Evolutionary conservation across 2,329 filamentous ascomycete genomes (phyloP), one percentile per base, ranked within the genome.

Genomic region (Epichloe gansuensis): DNA sequence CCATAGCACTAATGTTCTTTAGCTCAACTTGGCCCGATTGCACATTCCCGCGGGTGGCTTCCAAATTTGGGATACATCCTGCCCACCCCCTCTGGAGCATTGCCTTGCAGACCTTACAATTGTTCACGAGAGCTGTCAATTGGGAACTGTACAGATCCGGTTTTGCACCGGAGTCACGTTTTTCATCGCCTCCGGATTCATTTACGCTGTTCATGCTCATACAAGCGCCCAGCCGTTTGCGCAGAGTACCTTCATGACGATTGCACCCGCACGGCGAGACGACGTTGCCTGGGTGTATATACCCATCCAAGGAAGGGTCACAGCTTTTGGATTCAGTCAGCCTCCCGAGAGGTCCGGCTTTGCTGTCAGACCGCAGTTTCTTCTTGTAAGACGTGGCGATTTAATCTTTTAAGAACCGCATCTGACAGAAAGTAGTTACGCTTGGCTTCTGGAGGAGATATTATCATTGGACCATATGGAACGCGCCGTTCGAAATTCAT

Each of bases 41-140:
- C 50, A 25, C 35, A 43, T 35, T 12, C 35, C 41, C 27, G 17
- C 44, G 25, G 38, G 38, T 17, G 42, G 4, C 17, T 47, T 51
- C 21, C 42, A 47, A 12, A 42, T 51, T 51, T 51, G 50, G 50
- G 50, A 47, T 46, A 51, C 43, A 17, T 43, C 50, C 41, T 47
- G 43, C 43, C 50, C 50, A n/a, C 50, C 50, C 50, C 42, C 50
- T 34, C 43, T 42, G 12, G 35, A 39, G 23, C 42, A 35, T 43
- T 40, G 50, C 50, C 39, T 51, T 45, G 4, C 25, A 42, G 36
- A 47, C 38, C 43, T 31, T 21, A 25, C 25, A 3, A 46, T 41
- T 47, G 23, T 23, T 15, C 13, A 35, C 15, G 21, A 8, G 11
- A 7, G 25, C 31, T 51, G 50, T 9, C 50, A 47, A 47, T 43